Conservation (phyloP, 495 filamentous ascomycete genomes). For the Cryomyces minteri region DNA sequence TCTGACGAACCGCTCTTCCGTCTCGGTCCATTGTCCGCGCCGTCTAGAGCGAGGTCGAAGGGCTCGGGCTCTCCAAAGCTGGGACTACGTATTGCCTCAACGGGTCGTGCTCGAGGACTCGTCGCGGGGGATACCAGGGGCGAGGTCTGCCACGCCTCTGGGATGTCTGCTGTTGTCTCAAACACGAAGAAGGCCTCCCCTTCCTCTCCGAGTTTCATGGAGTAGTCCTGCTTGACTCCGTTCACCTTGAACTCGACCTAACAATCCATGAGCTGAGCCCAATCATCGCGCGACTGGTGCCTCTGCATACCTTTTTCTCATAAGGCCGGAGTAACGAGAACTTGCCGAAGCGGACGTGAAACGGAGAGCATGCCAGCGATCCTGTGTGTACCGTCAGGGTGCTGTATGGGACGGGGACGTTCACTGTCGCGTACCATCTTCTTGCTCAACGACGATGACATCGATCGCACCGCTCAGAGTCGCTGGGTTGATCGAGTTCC, state of each 20-base stretch:
- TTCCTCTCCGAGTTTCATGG: slow-evolving; percentile 96
- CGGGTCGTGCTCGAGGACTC: slow-evolving; percentile 46
- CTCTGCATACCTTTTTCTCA: slow-evolving; percentile 71
- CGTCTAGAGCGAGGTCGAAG: slow-evolving; percentile 43
- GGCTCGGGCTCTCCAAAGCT: slow-evolving; percentile 68
- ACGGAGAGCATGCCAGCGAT: slow-evolving; percentile 78
- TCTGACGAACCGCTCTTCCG: slow-evolving; percentile 4
- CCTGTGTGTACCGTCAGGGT: slow-evolving; percentile 20
- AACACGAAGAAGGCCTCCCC: slow-evolving; percentile 99
- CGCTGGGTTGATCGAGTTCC: slow-evolving; percentile 98
- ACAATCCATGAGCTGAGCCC: neutral
- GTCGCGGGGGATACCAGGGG: slow-evolving; percentile 74
- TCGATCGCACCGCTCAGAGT: slow-evolving; percentile 96
- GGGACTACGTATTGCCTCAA: slow-evolving; percentile 32
- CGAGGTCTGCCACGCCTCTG: slow-evolving; percentile 79
- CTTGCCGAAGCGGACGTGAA: slow-evolving; percentile 98
- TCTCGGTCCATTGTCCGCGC: neutral
- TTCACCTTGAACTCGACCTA: slow-evolving; percentile 92
- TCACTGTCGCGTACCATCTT: slow-evolving; percentile 46
- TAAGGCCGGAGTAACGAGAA: slow-evolving; percentile 88
- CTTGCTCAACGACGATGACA: slow-evolving; percentile 95
- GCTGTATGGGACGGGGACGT: neutral
- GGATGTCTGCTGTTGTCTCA: slow-evolving; percentile 77
- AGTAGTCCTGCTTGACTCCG: slow-evolving; percentile 71
- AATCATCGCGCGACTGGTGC: neutral